Evolutionary conservation across 805 yeast genomes (phyloP), one percentile per base, ranked within the genome.

Genomic region (Cyberlindnera suaveolens): DNA sequence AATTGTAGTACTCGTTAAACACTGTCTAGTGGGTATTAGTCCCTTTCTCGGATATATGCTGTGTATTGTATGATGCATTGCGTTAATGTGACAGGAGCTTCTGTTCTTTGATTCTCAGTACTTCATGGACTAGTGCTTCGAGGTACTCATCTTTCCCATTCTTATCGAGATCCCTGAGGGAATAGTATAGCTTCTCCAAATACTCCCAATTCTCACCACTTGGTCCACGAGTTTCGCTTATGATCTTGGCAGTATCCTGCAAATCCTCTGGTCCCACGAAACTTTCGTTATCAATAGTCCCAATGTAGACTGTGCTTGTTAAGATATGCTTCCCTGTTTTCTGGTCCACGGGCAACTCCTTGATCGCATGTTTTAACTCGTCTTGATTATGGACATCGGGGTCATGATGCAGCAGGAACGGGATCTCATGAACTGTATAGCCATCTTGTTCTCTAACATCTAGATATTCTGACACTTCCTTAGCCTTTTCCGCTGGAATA

Each of bases 381-480:
- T 38, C 26, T 4, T 41, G 39, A 6, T 39, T n/a, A 5, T 31
- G 23, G 1, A 26, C 14, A 5, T 44, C 43, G 1, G 44, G 49
- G 6, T 52, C 52, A 14, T 55, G 51, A 14, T 69, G 64, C 10
- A 85, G 66, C 49, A 74, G 72, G 56, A 88, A 86, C 5, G 77
- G 78, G 3, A 88, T 81, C 18, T 70, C 63, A 49, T 85, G 87
- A 2, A 78, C 67, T 1, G 87, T 70, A 61, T 90, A 90, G 0
- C 97, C 98, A 56, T 88, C 89, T 60, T 88, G 89, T 54, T 90
- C 98, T 43, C 98, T 70, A 13, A 77, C 71, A 52, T 90, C 95
- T 39, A 90, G 68, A 52, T 87, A 83, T 14, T 74, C 80, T 29
- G 70, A 68, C 15, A 87, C 93, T 44, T 74, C 74, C 5, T 62